Evolutionary conservation across 345 rosid species (phyloP), one percentile per base, ranked within the genome.

Genomic region (Ricinus communis): DNA sequence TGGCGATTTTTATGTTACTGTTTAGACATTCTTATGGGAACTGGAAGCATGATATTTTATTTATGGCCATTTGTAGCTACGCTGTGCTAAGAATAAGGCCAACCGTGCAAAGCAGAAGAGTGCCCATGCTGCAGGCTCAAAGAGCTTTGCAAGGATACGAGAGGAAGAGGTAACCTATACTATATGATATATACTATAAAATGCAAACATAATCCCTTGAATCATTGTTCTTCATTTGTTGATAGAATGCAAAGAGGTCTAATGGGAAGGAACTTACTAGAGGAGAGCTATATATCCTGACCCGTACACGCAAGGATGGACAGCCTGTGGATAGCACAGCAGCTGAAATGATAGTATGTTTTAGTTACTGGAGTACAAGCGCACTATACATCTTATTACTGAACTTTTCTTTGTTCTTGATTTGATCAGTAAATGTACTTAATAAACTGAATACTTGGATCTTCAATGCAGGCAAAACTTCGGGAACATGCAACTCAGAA

Each of bases 271-370:
- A 75, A 50, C 85, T 70, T 19, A 72, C 78, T 63, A 72, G 82
- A 64, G 75, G 80, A 19, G 85, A 82, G 70, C 64, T 82, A 56
- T 82, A 82, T 58, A 69, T 82, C 51, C 56, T 78, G 58, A 82
- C 85, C 40, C 85, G 67, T 47, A 82, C 80, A 21, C 80, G 79
- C 19, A 82, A 78, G 73, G 72, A 82, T 69, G 85, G 82, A 55
- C 77, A 65, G n/a, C 85, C 85, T 55, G 70, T 82, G 49, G 60
- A 72, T 62, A 70, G 75, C 57, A 22, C 27, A 24, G 82, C 80
- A 1, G 82, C 76, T 3, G 80, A 60, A 60, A 24, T 67, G 31
- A 82, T 82, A 47, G 82, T 82, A 75, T 56, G 82, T 72, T 46
- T 38, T 31, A 77, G 3, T 25, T 15, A 62, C 31, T 24, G 18